Evolutionary conservation across 2,329 filamentous ascomycete species (phyloP).

Genomic region (Cadophora malorum): DNA sequence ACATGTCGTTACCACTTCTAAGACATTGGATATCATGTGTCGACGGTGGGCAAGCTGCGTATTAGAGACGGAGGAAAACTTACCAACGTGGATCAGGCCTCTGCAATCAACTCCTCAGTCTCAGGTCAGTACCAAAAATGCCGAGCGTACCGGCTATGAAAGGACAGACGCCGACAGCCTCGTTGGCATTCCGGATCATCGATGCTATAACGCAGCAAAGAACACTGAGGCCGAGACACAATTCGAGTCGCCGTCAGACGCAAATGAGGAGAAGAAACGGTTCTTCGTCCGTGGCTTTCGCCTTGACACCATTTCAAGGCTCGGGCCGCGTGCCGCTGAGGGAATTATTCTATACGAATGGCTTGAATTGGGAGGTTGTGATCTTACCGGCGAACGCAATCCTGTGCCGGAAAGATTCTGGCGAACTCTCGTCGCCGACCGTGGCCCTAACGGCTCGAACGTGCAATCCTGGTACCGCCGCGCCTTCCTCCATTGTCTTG

Average conservation of each 20-base stretch:
- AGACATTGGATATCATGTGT: conserved; percentile 30
- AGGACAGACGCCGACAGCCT: conserved; percentile 27
- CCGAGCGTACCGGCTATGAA: conserved; percentile 9
- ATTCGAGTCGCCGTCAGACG: neutral
- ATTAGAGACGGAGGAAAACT: conserved; percentile 19
- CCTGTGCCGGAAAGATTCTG: conserved; percentile 27
- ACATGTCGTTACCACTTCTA: conserved; percentile 17
- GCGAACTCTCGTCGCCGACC: conserved; percentile 32
- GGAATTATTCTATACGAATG: conserved; percentile 31
- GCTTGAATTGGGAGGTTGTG: conserved; percentile 23
- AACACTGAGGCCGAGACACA: conserved; percentile 7
- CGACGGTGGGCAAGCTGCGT: conserved; percentile 24
- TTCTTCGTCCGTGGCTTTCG: conserved; percentile 23
- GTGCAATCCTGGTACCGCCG: conserved; percentile 26
- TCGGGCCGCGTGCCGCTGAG: conserved; percentile 25
- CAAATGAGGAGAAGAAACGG: neutral
- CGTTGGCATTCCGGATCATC: conserved; percentile 24
- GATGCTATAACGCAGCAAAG: conserved; percentile 25
- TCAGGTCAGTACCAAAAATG: conserved; percentile 14
- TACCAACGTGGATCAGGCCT: conserved; percentile 28
- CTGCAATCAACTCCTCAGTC: conserved; percentile 23
- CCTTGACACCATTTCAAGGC: conserved; percentile 23
- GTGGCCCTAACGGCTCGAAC: conserved; percentile 21
- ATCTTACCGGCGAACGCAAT: neutral
- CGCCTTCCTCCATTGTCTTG: conserved; percentile 24